These are phyloP conservation scores for Debaryomycetaceae sp. DNA, from an alignment of 1,139 yeast genomes.

Conservation along the genomic window DNA sequence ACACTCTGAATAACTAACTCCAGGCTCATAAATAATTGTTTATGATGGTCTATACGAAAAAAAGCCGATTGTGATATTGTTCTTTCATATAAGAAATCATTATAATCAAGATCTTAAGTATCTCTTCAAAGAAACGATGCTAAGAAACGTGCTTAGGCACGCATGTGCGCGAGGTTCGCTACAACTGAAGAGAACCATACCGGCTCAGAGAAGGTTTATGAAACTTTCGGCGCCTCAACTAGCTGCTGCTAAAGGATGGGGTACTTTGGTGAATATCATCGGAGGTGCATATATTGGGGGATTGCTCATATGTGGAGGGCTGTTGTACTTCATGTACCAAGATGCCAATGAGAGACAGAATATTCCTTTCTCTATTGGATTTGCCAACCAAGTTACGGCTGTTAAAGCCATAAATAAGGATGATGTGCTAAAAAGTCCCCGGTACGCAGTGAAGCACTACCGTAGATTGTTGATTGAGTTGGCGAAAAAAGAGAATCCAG, in stretches of 20 bases:
- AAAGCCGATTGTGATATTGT: not conserved
- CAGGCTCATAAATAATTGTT: too few relatives aligned
- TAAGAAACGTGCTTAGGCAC: not conserved
- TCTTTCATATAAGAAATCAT: not conserved
- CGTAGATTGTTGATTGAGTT: slow-evolving; percentile 36
- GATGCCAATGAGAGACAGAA: slow-evolving; percentile 41
- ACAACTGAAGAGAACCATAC: not conserved
- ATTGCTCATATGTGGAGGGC: slow-evolving; percentile 35
- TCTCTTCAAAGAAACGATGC: not conserved
- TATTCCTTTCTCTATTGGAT: slow-evolving; percentile 39
- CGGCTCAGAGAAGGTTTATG: slow-evolving; percentile 7
- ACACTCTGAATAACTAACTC: too few relatives aligned
- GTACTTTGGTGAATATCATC: slow-evolving; percentile 31
- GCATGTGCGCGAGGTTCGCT: not conserved
- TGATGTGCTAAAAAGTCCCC: slow-evolving; percentile 41
- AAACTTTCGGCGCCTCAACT: slow-evolving; percentile 15
- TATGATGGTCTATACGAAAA: not conserved
- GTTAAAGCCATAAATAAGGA: slow-evolving; percentile 47
- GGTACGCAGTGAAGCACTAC: slow-evolving; percentile 45
- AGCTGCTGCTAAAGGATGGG: slow-evolving; percentile 28
- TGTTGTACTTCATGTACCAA: slow-evolving; percentile 36
- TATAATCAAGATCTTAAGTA: not conserved
- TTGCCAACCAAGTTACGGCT: slow-evolving; percentile 32
- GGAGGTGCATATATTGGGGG: slow-evolving; percentile 48
- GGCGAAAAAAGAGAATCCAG: slow-evolving; percentile 28